Conservation (phyloP, 371 early-diverging fungal species). For the Coemansia sp. region DNA sequence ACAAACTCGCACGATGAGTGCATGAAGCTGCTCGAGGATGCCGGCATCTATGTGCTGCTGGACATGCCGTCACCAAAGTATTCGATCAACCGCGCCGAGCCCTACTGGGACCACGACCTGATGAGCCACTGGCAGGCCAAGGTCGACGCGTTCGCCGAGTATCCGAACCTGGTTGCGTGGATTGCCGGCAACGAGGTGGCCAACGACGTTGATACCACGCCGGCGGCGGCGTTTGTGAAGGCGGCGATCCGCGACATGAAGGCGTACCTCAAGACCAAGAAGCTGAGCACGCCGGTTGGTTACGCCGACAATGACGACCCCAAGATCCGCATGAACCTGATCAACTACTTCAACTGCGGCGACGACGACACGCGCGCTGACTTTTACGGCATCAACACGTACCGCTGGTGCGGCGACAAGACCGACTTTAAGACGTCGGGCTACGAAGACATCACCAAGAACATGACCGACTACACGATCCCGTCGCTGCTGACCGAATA, state of each 20-base stretch:
- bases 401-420: conserved; percentile 53
- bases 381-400: conserved; percentile 65
- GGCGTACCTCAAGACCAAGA: conserved; percentile 55
- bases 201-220: conserved; percentile 64
- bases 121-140: conserved; percentile 61
- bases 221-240: conserved; percentile 71
- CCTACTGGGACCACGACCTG: conserved; percentile 62
- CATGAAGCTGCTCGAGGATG: conserved; percentile 68
- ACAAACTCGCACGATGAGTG: conserved; percentile 63
- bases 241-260: conserved; percentile 74
- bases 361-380: conserved; percentile 62
- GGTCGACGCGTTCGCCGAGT: conserved; percentile 66
- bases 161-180: conserved; percentile 68
- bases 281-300: conserved; percentile 68
- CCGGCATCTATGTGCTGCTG: conserved; percentile 70
- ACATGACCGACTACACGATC: conserved; percentile 46
- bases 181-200: conserved; percentile 82
- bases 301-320: conserved; percentile 80
- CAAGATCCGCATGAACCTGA: conserved; percentile 64
- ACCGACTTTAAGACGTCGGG: conserved; percentile 50
- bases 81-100: conserved; percentile 65
- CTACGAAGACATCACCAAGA: conserved; percentile 45
- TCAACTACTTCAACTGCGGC: conserved; percentile 75
- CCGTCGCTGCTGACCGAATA: conserved; percentile 53
- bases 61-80: conserved; percentile 65